phyloP scores from a whole-genome alignment of 2,329 filamentous ascomycete genomes.

The Arthroderma sp. region DNA sequence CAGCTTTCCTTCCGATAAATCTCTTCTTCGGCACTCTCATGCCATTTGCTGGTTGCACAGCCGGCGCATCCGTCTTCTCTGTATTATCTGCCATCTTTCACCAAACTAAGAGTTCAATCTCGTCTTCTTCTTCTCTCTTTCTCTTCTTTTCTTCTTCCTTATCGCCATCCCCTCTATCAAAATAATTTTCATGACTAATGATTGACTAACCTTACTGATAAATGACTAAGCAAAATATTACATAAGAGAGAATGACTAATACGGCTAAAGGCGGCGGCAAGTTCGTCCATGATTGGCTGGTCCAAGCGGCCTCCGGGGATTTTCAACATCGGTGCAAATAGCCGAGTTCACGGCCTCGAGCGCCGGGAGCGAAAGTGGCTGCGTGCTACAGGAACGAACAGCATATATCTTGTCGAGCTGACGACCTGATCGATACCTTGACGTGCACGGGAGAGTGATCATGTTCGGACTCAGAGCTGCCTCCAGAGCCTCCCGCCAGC shows the following conservation, averaged over 20 bases:
- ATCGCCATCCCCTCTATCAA: neutral
- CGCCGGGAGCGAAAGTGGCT: neutral
- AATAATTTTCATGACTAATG: neutral
- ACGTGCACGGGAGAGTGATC: neutral
- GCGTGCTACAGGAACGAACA: neutral
- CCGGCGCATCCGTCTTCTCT: neutral
- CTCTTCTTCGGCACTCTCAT: slow-evolving; percentile 71
- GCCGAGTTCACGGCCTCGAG: slow-evolving; percentile 2
- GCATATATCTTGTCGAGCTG: neutral
- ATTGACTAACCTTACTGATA: neutral
- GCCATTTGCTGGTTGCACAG: neutral
- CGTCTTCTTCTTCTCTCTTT: neutral
- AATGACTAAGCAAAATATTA: too few relatives aligned
- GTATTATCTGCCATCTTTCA: neutral
- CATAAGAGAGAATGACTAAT: too few relatives aligned
- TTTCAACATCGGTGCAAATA: slow-evolving; percentile 3
- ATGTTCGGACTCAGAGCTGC: slow-evolving; percentile 22
- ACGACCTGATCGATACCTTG: neutral
- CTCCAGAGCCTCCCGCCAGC: slow-evolving; percentile 21
- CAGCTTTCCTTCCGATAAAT: slow-evolving; percentile 74
- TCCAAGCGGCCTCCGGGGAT: neutral
- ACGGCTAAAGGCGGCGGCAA: neutral
- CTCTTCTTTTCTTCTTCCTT: neutral
- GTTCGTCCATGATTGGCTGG: neutral
- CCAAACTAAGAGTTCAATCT: neutral